A percentile compares a stretch with the other conserved stretches of the same genome.
Conservation (phyloP, 345 rosid species). For the Limnanthes douglasii region DNA sequence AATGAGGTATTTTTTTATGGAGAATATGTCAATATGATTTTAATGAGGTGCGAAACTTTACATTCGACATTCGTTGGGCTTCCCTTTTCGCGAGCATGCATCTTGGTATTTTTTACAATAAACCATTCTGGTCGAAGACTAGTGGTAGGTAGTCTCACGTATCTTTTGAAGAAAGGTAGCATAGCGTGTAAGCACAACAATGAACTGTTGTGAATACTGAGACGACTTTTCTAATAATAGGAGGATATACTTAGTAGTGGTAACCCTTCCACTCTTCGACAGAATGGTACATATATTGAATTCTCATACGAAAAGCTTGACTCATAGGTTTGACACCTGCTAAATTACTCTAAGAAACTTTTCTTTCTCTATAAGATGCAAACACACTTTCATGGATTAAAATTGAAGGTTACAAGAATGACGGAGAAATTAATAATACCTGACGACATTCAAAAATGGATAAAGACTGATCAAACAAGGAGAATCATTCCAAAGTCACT, state of each 20-base stretch:
- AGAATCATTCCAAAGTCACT: not conserved
- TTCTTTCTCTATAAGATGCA: not conserved
- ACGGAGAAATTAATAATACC: too few species aligned
- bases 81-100: too few species aligned
- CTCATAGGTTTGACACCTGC: not conserved
- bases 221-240: not conserved
- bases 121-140: too few species aligned
- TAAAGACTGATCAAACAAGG: not conserved
- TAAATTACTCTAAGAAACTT: not conserved
- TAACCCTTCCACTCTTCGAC: not conserved
- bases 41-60: too few species aligned
- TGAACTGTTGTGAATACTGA: not conserved
- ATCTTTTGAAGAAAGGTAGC: too few species aligned
- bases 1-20: too few species aligned
- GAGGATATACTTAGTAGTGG: not conserved
- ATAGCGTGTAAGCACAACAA: too few species aligned
- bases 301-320: not conserved
- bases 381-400: not conserved
- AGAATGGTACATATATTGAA: not conserved
- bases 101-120: too few species aligned
- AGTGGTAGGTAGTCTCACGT: too few species aligned
- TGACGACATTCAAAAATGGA: too few species aligned
- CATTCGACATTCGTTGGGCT: too few species aligned
- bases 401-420: conserved; percentile 5
- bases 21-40: too few species aligned